Evolutionary conservation across 805 yeast species (phyloP).

Genomic region (Kodamaea sagamina): DNA sequence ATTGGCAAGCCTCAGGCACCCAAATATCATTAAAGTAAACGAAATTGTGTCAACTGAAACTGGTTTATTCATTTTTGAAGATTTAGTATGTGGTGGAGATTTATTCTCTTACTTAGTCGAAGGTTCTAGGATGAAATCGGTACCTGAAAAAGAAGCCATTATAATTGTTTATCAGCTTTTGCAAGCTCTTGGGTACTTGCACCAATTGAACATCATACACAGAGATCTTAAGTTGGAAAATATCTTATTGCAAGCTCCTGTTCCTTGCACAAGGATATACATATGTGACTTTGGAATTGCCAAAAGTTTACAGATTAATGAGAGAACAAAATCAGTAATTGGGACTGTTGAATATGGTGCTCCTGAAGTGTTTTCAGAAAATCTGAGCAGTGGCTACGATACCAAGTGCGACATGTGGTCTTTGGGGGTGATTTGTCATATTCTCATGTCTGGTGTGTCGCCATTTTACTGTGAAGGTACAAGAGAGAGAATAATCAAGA

Average conservation of each 20-base stretch:
- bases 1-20: conserved; percentile 25
- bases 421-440: conserved; percentile 59
- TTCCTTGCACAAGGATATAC: conserved; percentile 53
- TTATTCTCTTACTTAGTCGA: conserved; percentile 54
- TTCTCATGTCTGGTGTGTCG: conserved; percentile 62
- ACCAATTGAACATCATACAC: conserved; percentile 27
- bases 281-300: conserved; percentile 70
- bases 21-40: conserved; percentile 50
- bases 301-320: conserved; percentile 21
- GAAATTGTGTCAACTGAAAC: conserved; percentile 30
- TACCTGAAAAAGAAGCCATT: conserved; percentile 50
- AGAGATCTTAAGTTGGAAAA: conserved; percentile 71
- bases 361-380: conserved; percentile 54
- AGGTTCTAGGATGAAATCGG: conserved; percentile 38
- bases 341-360: conserved; percentile 75
- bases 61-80: conserved; percentile 48
- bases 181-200: conserved; percentile 57
- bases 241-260: conserved; percentile 54
- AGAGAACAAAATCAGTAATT: conserved; percentile 52
- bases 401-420: conserved; percentile 71
- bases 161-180: conserved; percentile 57
- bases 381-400: conserved; percentile 43
- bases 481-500: conserved; percentile 36
- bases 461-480: conserved; percentile 56
- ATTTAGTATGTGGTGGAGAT: conserved; percentile 58